phyloP scores from a whole-genome alignment of 2,329 filamentous ascomycete species.

The Colletotrichum magnum region DNA sequence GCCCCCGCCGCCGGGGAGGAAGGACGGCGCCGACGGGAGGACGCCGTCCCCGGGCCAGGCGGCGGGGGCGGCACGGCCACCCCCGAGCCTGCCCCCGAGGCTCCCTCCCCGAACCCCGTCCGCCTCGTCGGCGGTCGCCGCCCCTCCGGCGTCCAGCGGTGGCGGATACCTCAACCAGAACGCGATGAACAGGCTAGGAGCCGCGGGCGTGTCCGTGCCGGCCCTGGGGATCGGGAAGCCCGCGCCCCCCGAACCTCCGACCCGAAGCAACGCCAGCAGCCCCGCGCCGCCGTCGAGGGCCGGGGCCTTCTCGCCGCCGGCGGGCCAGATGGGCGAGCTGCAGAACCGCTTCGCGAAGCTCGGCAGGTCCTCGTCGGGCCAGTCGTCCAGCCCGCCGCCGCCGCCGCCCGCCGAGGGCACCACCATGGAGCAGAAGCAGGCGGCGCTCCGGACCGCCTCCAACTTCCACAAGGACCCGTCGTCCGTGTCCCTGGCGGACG shows the following conservation, averaged over 20 bases:
- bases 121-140: conserved; percentile 40
- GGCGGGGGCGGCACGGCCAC: conserved; percentile 46
- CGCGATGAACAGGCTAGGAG: conserved; percentile 76
- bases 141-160: conserved; percentile 45
- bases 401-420: conserved; percentile 64
- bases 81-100: conserved; percentile 79
- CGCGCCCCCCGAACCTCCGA: conserved; percentile 40
- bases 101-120: conserved; percentile 66
- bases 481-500: conserved; percentile 72
- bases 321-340: conserved; percentile 72
- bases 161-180: conserved; percentile 62
- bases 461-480: conserved; percentile 73
- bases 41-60: conserved; percentile 45
- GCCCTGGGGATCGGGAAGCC: conserved; percentile 77
- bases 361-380: conserved; percentile 52
- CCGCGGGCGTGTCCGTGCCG: conserved; percentile 84
- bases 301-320: conserved; percentile 38
- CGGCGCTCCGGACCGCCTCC: conserved; percentile 72
- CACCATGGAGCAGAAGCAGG: conserved; percentile 75
- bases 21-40: conserved; percentile 55
- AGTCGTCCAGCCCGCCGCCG: conserved; percentile 46
- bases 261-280: conserved; percentile 48
- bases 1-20: conserved; percentile 77
- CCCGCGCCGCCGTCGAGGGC: conserved; percentile 46
- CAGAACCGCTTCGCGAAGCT: conserved; percentile 76